Conservation (phyloP, 2,329 filamentous ascomycete species). For the Stachybotrys chartarum region DNA sequence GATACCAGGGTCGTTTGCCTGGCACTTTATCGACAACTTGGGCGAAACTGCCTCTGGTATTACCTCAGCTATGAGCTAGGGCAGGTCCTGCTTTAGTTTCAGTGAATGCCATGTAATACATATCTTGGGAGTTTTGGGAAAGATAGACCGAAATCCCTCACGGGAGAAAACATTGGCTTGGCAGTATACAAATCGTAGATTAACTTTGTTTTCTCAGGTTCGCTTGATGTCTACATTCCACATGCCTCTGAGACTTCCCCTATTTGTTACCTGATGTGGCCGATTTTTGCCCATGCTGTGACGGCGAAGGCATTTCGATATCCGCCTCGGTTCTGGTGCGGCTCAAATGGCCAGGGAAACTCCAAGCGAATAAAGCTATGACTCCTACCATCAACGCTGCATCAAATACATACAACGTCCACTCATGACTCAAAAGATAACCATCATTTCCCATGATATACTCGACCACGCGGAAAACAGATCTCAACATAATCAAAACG, state of each 20-base stretch:
- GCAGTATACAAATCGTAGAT: background rate
- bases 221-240: background rate
- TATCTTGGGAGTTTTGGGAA: background rate
- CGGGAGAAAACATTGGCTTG: background rate
- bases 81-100: too few relatives aligned
- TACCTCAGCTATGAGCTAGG: too few relatives aligned
- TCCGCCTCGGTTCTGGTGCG: background rate
- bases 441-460: slow-evolving; percentile 28
- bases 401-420: slow-evolving; percentile 30
- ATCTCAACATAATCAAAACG: slow-evolving; percentile 27
- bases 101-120: too few relatives aligned
- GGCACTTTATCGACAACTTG: too few relatives aligned
- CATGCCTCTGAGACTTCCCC: background rate
- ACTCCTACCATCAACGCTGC: slow-evolving; percentile 23
- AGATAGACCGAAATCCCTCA: background rate
- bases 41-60: too few relatives aligned
- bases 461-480: slow-evolving; percentile 33
- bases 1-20: too few relatives aligned
- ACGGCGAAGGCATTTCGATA: background rate
- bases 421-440: slow-evolving; percentile 27
- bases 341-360: background rate
- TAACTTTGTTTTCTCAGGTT: background rate
- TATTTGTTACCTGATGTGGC: background rate
- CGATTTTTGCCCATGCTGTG: background rate
- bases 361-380: background rate